Evolutionary conservation across 257 asterid genomes (phyloP), one percentile per base, ranked within the genome.

Genomic region (Rhazya stricta): DNA sequence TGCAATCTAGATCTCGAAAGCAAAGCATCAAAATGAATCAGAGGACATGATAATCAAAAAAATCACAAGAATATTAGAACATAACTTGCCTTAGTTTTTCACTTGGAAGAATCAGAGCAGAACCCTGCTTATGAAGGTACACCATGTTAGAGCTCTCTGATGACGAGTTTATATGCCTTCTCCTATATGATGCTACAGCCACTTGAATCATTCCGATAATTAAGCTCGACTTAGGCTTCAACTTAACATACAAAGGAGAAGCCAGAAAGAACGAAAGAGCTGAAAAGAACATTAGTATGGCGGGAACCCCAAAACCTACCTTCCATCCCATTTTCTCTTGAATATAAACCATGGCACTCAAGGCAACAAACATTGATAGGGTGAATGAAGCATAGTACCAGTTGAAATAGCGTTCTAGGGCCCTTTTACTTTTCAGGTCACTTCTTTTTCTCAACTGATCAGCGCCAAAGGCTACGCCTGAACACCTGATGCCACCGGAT

Each of bases 241-340:
- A 67, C 63, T 77, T 86, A 50, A 89, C 83, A 27, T 89, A 92
- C 46, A 86, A 87, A 0, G 84, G 76, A 57, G 91, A 45, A 45
- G 50, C 50, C 50, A 84, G 58, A 51, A 85, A 88, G 78, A 91
- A 89, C 18, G 80, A 50, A 62, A 76, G 12, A 30, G 82, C 67
- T 18, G 90, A 79, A 8, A 77, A 41, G 21, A 85, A 71, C 88
- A 87, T 80, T 18, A 91, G 76, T 68, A 83, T 56, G 9, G 79
- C 88, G 0, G 92, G 90, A 61, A 87, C 88, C 0, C 91, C 97
- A 36, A 89, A 91, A 18, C 98, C 98, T 5, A 88, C 34, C 21
- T 77, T 72, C 96, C 96, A 93, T 57, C 97, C 98, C 69, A 84
- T 8, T 78, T 84, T 83, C 45, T 84, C 96, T 88, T 93, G 97